Conservation (phyloP, 1,139 yeast species). For the Yamadazyma triangularis region DNA sequence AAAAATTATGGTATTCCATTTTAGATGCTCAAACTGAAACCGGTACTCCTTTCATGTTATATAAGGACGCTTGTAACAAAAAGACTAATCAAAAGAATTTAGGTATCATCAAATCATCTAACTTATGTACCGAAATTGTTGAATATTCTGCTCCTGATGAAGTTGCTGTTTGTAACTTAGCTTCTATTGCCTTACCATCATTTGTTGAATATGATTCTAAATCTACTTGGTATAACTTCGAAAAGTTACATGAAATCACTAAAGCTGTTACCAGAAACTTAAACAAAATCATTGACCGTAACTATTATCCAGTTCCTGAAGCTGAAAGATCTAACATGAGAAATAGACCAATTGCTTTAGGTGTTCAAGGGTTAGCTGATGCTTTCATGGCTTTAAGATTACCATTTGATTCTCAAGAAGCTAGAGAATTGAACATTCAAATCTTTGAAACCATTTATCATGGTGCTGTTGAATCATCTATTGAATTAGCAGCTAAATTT, state of each 20-base stretch:
- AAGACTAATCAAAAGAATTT: constrained; percentile 84
- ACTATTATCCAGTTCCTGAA: constrained; percentile 52
- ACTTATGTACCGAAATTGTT: constrained; percentile 86
- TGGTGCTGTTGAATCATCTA: constrained; percentile 53
- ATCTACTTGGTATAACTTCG: constrained; percentile 46
- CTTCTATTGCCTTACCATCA: constrained; percentile 79
- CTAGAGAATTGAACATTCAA: constrained; percentile 51
- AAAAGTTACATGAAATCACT: constrained; percentile 49
- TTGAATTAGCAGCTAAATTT: constrained; percentile 46
- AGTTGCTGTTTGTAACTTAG: constrained; percentile 88
- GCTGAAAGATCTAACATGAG: constrained; percentile 50
- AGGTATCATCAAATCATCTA: constrained; percentile 84
- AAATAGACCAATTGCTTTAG: constrained; percentile 59
- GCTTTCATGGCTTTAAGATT: constrained; percentile 52
- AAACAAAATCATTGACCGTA: constrained; percentile 54
- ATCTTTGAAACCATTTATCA: constrained; percentile 61
- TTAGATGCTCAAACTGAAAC: constrained; percentile 90
- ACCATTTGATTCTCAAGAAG: constrained; percentile 56
- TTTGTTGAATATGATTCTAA: constrained; percentile 45
- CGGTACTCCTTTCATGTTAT: constrained; percentile 88
- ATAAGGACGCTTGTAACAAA: constrained; percentile 81
- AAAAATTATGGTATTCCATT: constrained; percentile 83
- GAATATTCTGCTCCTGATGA: constrained; percentile 86
- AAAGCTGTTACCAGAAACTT: constrained; percentile 53
- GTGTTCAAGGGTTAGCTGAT: constrained; percentile 63